These are phyloP conservation scores for Dendrobium officinale DNA, from an alignment of 106 monocot species.

Conservation along the genomic window DNA sequence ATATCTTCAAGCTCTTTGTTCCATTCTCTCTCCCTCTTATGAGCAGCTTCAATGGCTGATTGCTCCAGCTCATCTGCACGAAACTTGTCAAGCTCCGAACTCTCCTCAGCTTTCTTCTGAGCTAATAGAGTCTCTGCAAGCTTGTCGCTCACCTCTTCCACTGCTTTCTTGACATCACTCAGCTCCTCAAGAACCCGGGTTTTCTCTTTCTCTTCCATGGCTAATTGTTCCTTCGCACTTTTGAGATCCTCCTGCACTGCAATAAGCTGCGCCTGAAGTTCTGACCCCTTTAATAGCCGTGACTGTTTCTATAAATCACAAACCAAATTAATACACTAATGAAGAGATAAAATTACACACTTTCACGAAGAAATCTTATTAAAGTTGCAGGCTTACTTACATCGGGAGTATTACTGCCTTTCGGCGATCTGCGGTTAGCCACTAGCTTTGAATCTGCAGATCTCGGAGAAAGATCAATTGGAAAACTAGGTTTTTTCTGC, in stretches of 20 bases:
- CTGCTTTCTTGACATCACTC: slow-evolving; percentile 41
- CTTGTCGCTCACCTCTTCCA: slow-evolving; percentile 51
- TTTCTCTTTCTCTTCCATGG: slow-evolving; percentile 45
- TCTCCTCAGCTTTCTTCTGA: slow-evolving; percentile 57
- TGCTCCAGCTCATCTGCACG: slow-evolving; percentile 76
- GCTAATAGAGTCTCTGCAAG: slow-evolving; percentile 66
- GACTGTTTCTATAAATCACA: slow-evolving; percentile 22
- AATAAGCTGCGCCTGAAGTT: slow-evolving; percentile 35
- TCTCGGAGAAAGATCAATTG: neutral
- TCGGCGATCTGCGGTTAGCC: slow-evolving; percentile 18
- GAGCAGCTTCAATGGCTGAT: slow-evolving; percentile 44
- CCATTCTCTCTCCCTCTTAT: slow-evolving; percentile 49
- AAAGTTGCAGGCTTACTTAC: slow-evolving; percentile 18
- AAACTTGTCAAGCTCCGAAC: slow-evolving; percentile 68
- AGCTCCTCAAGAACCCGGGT: slow-evolving; percentile 44
- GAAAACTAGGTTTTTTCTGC: neutral
- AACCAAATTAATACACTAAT: neutral
- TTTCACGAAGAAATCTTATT: neutral
- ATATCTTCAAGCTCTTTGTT: slow-evolving; percentile 52
- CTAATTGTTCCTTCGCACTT: slow-evolving; percentile 64
- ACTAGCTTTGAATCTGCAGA: slow-evolving; percentile 24
- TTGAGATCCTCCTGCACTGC: slow-evolving; percentile 54
- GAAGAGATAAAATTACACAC: neutral
- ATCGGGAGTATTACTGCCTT: slow-evolving; percentile 21
- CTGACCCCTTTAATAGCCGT: slow-evolving; percentile 25